These are phyloP conservation scores for Metschnikowia peoriensis DNA, from an alignment of 805 yeast genomes.

Conservation along the genomic window DNA sequence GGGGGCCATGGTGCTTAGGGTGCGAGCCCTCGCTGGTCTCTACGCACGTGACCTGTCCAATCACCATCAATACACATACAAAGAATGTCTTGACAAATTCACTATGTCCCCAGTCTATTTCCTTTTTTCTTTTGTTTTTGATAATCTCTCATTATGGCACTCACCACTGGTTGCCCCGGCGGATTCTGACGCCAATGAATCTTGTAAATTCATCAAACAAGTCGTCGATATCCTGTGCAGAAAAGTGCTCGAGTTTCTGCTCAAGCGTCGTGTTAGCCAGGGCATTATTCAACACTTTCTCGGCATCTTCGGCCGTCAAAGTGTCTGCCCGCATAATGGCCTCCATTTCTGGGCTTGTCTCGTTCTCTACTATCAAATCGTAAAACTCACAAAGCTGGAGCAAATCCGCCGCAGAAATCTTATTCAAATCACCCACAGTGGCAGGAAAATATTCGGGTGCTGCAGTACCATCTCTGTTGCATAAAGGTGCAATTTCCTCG, in stretches of 20 bases:
- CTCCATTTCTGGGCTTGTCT: constrained; percentile 13
- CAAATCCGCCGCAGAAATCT: constrained; percentile 44
- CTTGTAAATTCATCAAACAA: constrained; percentile 65
- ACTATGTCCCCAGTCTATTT: no score
- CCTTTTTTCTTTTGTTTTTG: no score
- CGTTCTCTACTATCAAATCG: constrained; percentile 57
- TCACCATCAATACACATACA: background rate
- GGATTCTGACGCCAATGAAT: constrained; percentile 58
- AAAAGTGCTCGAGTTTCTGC: constrained; percentile 21
- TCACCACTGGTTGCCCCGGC: constrained; percentile 42
- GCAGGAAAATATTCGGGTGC: constrained; percentile 52
- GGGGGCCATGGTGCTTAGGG: constrained; percentile 7
- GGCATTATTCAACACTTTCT: constrained; percentile 10
- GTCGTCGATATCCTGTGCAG: constrained; percentile 50
- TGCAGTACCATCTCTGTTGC: constrained; percentile 82
- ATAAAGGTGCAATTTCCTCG: constrained; percentile 56
- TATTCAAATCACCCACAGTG: constrained; percentile 52
- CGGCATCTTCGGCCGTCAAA: constrained; percentile 17
- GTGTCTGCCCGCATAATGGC: constrained; percentile 14
- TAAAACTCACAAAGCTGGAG: constrained; percentile 66
- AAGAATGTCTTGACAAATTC: no score
- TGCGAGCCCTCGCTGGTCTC: constrained; percentile 13
- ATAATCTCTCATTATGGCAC: background rate
- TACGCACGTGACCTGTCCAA: constrained; percentile 10
- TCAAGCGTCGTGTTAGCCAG: constrained; percentile 11